Percentiles rank a stretch among this genome's conserved stretches.
Conservation (phyloP, 306 rosid genomes). For the Pachyrhizus erosus region DNA sequence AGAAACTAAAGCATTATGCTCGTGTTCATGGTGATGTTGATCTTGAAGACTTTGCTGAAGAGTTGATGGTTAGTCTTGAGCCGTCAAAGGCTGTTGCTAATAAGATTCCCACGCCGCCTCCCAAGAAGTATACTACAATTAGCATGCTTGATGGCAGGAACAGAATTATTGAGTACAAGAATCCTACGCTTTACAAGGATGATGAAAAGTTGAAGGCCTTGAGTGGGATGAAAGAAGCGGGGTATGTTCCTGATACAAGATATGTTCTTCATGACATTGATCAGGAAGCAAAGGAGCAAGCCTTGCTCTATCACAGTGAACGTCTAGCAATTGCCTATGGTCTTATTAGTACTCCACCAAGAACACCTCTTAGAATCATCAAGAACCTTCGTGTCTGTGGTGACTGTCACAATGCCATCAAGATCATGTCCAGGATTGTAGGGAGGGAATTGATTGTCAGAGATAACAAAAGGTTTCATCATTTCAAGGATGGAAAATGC, state of each 20-base stretch:
- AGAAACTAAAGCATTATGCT: slow-evolving; percentile 69
- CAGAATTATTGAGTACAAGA: slow-evolving; percentile 68
- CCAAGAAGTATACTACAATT: slow-evolving; percentile 65
- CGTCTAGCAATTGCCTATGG: slow-evolving; percentile 88
- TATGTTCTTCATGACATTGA: slow-evolving; percentile 92
- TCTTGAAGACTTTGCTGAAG: slow-evolving; percentile 78
- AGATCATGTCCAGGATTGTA: slow-evolving; percentile 90
- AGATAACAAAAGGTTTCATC: slow-evolving; percentile 89
- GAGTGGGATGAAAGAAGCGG: slow-evolving; percentile 66
- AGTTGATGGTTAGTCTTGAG: slow-evolving; percentile 69
- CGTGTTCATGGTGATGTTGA: slow-evolving; percentile 82
- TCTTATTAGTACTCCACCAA: slow-evolving; percentile 84
- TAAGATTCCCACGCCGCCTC: slow-evolving; percentile 76
- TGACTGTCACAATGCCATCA: slow-evolving; percentile 90
- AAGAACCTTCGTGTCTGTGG: slow-evolving; percentile 88
- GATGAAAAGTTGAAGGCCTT: slow-evolving; percentile 80
- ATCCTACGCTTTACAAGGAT: slow-evolving; percentile 80
- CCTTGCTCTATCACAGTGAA: slow-evolving; percentile 86
- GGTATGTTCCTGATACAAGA: slow-evolving; percentile 84
- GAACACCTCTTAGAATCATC: slow-evolving; percentile 85
- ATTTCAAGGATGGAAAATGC: slow-evolving; percentile 91
- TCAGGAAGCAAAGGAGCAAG: slow-evolving; percentile 96
- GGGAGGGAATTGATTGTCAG: slow-evolving; percentile 81
- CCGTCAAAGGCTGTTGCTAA: slow-evolving; percentile 64
- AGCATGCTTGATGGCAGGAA: slow-evolving; percentile 85